Percentiles rank a stretch among this genome's conserved stretches.
These are phyloP conservation scores for Thamnidium elegans DNA, from an alignment of 192 early-diverging fungal genomes.

Conservation along the genomic window DNA sequence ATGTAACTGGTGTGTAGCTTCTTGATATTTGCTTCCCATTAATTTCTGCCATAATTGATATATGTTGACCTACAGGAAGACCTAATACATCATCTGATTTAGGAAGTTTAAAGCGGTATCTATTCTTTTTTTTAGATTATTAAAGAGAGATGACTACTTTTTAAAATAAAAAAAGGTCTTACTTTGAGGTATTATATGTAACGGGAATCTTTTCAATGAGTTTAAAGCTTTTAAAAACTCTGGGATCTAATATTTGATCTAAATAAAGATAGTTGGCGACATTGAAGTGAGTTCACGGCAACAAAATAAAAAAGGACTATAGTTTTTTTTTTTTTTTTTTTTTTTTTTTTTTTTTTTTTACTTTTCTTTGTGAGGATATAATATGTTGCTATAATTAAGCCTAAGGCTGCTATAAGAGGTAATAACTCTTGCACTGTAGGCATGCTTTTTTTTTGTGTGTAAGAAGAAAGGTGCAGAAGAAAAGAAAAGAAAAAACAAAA, in stretches of 20 bases:
- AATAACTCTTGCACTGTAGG: constrained; percentile 2
- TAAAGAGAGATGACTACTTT: not conserved
- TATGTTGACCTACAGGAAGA: constrained; percentile 91
- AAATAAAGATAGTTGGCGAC: too few species aligned
- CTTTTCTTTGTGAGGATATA: constrained; percentile 4
- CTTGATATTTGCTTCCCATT: constrained; percentile 80
- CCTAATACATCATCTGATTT: constrained; percentile 63
- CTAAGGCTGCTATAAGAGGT: not conserved
- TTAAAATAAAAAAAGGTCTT: constrained; percentile 19
- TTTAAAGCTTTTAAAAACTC: constrained; percentile 73
- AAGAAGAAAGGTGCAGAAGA: not conserved
- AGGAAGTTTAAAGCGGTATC: constrained; percentile 85
- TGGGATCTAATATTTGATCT: constrained; percentile 59
- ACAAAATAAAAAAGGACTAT: not conserved
- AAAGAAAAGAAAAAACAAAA: not conserved
- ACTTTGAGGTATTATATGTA: constrained; percentile 84
- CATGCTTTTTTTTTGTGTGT: not conserved
- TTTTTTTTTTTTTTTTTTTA: constrained; percentile 3
- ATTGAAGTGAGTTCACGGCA: too few species aligned
- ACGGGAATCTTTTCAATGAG: constrained; percentile 76
- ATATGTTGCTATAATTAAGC: constrained; percentile 1
- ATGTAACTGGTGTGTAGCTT: constrained; percentile 78
- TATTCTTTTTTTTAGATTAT: constrained; percentile 14
- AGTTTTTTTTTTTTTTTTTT: not conserved
- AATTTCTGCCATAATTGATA: constrained; percentile 82